Conservation (phyloP, 1,284 basidiomycete genomes). For the Marasmius fiardii region DNA sequence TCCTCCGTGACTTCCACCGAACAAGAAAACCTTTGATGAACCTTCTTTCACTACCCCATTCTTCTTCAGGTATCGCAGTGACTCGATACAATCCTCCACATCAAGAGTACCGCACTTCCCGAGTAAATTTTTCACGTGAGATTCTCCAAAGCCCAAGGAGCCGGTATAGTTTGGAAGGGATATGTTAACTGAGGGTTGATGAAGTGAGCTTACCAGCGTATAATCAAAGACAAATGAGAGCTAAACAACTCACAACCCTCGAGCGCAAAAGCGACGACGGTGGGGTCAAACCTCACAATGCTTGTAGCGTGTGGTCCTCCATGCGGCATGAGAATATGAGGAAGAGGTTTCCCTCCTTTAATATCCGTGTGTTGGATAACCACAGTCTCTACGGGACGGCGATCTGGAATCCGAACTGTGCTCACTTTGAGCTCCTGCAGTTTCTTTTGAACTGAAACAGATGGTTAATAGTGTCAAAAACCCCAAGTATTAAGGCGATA, state of each 20-base stretch:
- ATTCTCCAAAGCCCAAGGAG: constrained; percentile 57
- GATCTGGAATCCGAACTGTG: constrained; percentile 44
- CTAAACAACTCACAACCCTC: constrained; percentile 57
- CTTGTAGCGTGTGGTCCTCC: constrained; percentile 63
- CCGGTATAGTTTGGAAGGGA: constrained; percentile 71
- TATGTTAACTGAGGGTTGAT: constrained; percentile 43
- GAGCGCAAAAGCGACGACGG: constrained; percentile 43
- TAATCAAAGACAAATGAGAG: too few species aligned
- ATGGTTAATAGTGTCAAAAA: too few species aligned
- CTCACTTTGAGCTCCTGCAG: constrained; percentile 36
- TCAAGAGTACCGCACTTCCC: constrained; percentile 66
- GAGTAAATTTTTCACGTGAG: constrained; percentile 33
- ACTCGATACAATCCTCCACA: constrained; percentile 60
- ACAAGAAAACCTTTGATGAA: constrained; percentile 49
- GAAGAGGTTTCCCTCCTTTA: constrained; percentile 23
- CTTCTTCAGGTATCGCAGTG: constrained; percentile 46
- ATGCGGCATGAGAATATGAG: constrained; percentile 57
- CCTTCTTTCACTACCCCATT: constrained; percentile 44
- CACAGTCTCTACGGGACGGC: constrained; percentile 50
- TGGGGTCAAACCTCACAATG: constrained; percentile 46
- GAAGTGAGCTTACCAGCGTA: too few species aligned
- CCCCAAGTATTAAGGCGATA: not conserved
- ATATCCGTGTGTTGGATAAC: constrained; percentile 33
- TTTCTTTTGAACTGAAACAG: constrained; percentile 35
- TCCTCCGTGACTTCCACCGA: constrained; percentile 74